Base-by-base conservation (phyloP, 2,329 filamentous ascomycete genomes). In the Coniochaeta sp. region DNA sequence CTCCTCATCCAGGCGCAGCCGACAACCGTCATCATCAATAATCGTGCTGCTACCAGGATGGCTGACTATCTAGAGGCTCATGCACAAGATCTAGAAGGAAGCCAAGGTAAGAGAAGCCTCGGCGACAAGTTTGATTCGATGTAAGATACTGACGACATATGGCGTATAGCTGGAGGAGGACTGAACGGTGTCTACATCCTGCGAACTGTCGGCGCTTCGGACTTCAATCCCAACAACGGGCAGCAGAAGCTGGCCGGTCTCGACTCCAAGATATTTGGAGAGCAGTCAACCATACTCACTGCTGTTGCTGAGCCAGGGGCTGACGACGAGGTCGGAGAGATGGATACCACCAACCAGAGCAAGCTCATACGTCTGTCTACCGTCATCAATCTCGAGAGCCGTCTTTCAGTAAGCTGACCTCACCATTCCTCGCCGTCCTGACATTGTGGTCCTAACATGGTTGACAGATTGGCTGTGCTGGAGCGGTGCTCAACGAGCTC, bases 401-500 rank as follows among this genome's bases (percentile, higher is more conserved):
- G 74, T 6, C 71, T 89, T 14, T 90, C 91, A 2, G 88, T 90
- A 70, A 65, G 76, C 69, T 34, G 5, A 11, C 6, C 24, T 24
- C 38, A 43, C 12, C 24, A 34, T 55, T 14, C 5, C 31, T 12
- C 14, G 7, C 34, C 34, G 12, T 36, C 14, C 34, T 36, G 34
- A 6, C 34, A 8, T 24, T 33, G 24, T 11, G 16, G 26, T n/a
- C 7, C 22, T 11, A 31, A 50, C 16, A 14, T 17, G 43, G 28
- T 31, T 8, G 14, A 36, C 44, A 87, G 77, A 78, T 96, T 56
- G 90, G 91, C 3, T 98, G 95, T 73, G 89, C 89, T 28, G 91
- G 93, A n/a, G 93, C 93, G 28, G 76, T 98, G 2, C 75, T 98
- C n/a, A 82, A 83, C 6, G 90, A 96, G 64, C 73, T 97, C 26